Base-by-base conservation (phyloP, 2,329 filamentous ascomycete species). In the Aurifilum marmelostoma region DNA sequence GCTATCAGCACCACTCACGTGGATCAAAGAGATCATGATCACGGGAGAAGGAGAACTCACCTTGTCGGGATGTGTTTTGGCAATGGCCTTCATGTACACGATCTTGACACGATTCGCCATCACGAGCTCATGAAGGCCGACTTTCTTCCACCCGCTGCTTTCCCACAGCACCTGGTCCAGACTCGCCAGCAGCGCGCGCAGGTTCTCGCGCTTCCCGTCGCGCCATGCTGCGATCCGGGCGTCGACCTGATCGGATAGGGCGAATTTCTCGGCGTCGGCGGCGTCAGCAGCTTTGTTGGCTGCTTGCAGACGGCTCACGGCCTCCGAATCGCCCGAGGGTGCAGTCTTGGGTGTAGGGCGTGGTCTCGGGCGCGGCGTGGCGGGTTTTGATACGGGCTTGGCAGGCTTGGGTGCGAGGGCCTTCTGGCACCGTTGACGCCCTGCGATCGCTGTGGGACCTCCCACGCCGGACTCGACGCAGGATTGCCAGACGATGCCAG, bases 61-160 rank as follows among this genome's bases (percentile, higher is more conserved):
- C 91, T 99, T 99, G 80, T 99, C 96, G 71, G 96, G 96, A 85
- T 99, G 96, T 74, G 96, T 96, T 85, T 97, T 98, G 14, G 91
- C 93, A 85, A 99, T 98, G 7, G 95, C 96, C 87, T 97, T 97
- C 96, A 99, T 98, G 78, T 99, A 99, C 70, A 92, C 85, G 73
- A 99, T 91, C 87, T 99, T 99, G 79, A 98, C 96, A 84, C 95
- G 97, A 74, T 92, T 94, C 43, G 94, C 90, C 86, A 97, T 87
- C 65, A 99, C 91, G 74, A 99, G 80, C 82, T 99, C 96, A 73
- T 94, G 91, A 88, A 76, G 89, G 41, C 93, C 94, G 68, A 98
- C 91, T 83, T 97, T 97, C 83, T 97, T 97, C 96, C 96, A 99
- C 4, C 93, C 94, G 72, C 93, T 93, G 56, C 90, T 91, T 72